These are phyloP conservation scores for Diaporthe amygdali DNA, from an alignment of 2,329 filamentous ascomycete species.

Conservation along the genomic window DNA sequence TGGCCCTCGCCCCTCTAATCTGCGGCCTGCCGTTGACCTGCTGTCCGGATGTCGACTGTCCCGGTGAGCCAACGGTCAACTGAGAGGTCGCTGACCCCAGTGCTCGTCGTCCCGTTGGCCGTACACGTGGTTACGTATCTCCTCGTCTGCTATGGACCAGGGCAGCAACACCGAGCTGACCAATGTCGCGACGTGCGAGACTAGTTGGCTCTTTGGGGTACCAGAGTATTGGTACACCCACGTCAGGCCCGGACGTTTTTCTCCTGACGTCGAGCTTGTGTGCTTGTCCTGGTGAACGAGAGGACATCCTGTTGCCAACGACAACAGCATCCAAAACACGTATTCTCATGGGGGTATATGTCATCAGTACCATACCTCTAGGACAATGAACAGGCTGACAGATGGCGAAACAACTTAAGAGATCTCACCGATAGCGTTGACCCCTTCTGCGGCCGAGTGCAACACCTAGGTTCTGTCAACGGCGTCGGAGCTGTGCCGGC, in stretches of 20 bases:
- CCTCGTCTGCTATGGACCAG: background rate
- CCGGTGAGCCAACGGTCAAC: background rate
- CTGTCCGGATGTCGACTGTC: background rate
- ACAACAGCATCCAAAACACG: background rate
- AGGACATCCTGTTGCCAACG: background rate
- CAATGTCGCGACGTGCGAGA: background rate
- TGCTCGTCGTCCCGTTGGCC: background rate
- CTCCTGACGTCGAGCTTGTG: background rate
- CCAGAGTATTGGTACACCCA: background rate
- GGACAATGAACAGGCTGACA: background rate
- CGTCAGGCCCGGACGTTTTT: background rate
- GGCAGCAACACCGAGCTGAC: background rate
- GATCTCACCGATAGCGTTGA: background rate
- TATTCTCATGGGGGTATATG: background rate
- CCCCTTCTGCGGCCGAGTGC: background rate
- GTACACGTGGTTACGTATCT: background rate
- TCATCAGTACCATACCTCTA: background rate
- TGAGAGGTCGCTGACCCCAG: background rate
- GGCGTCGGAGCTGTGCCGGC: background rate
- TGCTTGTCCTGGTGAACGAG: background rate
- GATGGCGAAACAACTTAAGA: too few relatives aligned
- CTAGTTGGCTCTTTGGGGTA: conserved; percentile 3
- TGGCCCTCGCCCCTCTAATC: background rate
- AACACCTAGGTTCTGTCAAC: background rate
- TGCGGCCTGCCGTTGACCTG: conserved; percentile 1